These are phyloP conservation scores for Stylosanthes scabra DNA, from an alignment of 331 rosid genomes.

Conservation along the genomic window DNA sequence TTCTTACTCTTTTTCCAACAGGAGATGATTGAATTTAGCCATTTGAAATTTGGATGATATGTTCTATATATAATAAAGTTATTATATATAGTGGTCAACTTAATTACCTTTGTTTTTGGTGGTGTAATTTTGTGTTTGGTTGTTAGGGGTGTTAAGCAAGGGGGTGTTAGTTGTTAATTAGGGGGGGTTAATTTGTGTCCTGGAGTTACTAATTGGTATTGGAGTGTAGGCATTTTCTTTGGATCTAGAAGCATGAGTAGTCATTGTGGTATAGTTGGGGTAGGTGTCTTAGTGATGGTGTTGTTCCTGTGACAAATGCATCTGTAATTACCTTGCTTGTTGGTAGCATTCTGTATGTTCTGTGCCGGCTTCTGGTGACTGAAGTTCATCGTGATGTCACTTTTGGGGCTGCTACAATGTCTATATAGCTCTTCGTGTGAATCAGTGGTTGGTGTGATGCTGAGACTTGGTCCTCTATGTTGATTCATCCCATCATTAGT, in stretches of 20 bases:
- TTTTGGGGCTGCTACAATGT: constrained; percentile 47
- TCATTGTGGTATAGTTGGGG: constrained; percentile 39
- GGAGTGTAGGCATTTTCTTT: constrained; percentile 52
- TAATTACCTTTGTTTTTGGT: constrained; percentile 31
- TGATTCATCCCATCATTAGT: constrained; percentile 34
- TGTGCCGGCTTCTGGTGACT: constrained; percentile 54
- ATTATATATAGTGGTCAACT: constrained; percentile 14
- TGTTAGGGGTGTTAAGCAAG: neutral
- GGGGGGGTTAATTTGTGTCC: constrained; percentile 33
- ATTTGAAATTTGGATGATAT: neutral
- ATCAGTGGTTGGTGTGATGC: constrained; percentile 27
- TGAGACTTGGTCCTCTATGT: constrained; percentile 25
- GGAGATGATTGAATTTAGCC: constrained; percentile 79
- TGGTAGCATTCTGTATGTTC: constrained; percentile 37
- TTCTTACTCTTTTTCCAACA: constrained; percentile 88
- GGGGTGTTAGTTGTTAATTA: constrained; percentile 47
- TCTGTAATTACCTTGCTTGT: constrained; percentile 48
- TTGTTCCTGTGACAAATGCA: constrained; percentile 34
- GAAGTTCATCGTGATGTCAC: constrained; percentile 61
- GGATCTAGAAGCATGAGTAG: constrained; percentile 47
- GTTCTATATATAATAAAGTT: constrained; percentile 18
- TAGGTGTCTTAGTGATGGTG: constrained; percentile 29
- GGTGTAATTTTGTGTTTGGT: constrained; percentile 50
- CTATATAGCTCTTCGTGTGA: constrained; percentile 31
- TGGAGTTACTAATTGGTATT: constrained; percentile 45